phyloP scores from a whole-genome alignment of 352 stramenopile species.

The Phytophthora sansomeana region DNA sequence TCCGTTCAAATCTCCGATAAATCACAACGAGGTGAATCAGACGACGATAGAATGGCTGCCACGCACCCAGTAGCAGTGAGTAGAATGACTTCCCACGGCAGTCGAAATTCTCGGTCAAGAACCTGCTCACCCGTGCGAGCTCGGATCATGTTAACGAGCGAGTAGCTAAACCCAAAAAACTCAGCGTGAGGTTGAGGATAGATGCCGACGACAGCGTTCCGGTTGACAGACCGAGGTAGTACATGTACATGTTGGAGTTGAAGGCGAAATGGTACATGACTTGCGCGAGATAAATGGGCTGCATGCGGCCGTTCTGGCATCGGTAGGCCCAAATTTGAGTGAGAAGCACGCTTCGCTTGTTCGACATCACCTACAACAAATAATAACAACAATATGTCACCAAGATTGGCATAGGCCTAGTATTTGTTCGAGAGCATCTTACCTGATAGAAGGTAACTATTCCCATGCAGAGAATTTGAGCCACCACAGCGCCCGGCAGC shows the following conservation, averaged over 20 bases:
- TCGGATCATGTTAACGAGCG: constrained; percentile 30
- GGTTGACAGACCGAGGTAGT: constrained; percentile 28
- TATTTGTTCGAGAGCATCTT: too few relatives aligned
- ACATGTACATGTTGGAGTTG: constrained; percentile 42
- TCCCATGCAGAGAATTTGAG: constrained; percentile 35
- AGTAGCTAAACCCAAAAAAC: constrained; percentile 33
- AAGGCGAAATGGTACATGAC: constrained; percentile 36
- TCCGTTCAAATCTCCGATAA: constrained; percentile 29
- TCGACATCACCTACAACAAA: constrained; percentile 31
- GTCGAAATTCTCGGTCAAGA: constrained; percentile 28
- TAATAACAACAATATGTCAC: too few relatives aligned
- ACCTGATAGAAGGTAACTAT: constrained; percentile 36
- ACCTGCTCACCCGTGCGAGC: constrained; percentile 23
- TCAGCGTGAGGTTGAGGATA: constrained; percentile 24
- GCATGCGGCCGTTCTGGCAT: constrained; percentile 38
- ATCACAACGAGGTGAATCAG: constrained; percentile 12
- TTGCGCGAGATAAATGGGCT: constrained; percentile 35
- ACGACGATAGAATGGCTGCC: constrained; percentile 12
- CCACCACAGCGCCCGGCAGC: constrained; percentile 18
- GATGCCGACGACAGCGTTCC: constrained; percentile 28
- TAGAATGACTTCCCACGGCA: constrained; percentile 33
- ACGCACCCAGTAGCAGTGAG: constrained; percentile 4
- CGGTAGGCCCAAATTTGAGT: constrained; percentile 35
- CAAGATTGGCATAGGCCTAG: too few relatives aligned
- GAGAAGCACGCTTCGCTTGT: constrained; percentile 31